Evolutionary conservation across 768 basidiomycete species (phyloP).

Genomic region (Ramaria rubella): DNA sequence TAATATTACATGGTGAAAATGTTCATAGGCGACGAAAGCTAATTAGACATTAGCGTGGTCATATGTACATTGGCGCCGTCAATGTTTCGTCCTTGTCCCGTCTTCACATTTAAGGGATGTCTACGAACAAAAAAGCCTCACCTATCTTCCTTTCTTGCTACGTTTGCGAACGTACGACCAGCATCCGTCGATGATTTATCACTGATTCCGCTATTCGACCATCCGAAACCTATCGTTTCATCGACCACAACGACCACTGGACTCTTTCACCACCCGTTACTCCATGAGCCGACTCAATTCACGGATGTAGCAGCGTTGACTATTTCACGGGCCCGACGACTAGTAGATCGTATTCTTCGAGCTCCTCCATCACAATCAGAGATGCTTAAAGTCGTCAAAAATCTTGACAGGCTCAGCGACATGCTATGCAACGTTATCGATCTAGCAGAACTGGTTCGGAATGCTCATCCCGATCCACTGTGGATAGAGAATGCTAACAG

Average conservation of each 20-base stretch:
- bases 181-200: slow-evolving; percentile 60
- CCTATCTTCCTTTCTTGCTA: slow-evolving; percentile 15
- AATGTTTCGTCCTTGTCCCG: background rate
- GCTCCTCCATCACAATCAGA: slow-evolving; percentile 69
- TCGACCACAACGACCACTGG: slow-evolving; percentile 57
- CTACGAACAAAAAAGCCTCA: background rate
- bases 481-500: slow-evolving; percentile 84
- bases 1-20: too few species aligned
- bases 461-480: slow-evolving; percentile 79
- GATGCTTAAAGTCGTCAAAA: slow-evolving; percentile 84
- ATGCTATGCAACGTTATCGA: slow-evolving; percentile 95
- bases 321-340: slow-evolving; percentile 66
- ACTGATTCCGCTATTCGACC: slow-evolving; percentile 67
- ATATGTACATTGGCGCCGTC: background rate
- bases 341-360: slow-evolving; percentile 78
- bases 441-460: slow-evolving; percentile 87
- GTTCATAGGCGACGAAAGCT: too few species aligned
- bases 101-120: slow-evolving; percentile 10
- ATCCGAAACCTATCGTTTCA: slow-evolving; percentile 37
- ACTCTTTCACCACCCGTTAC: slow-evolving; percentile 73
- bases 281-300: slow-evolving; percentile 66
- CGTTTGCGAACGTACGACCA: slow-evolving; percentile 42
- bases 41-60: too few species aligned
- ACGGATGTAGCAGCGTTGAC: slow-evolving; percentile 72
- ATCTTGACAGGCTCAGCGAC: slow-evolving; percentile 93